Percentiles rank a stretch among this genome's conserved stretches.
phyloP scores from a whole-genome alignment of 176 grass and related monocot genomes.

The Typha latifolia region DNA sequence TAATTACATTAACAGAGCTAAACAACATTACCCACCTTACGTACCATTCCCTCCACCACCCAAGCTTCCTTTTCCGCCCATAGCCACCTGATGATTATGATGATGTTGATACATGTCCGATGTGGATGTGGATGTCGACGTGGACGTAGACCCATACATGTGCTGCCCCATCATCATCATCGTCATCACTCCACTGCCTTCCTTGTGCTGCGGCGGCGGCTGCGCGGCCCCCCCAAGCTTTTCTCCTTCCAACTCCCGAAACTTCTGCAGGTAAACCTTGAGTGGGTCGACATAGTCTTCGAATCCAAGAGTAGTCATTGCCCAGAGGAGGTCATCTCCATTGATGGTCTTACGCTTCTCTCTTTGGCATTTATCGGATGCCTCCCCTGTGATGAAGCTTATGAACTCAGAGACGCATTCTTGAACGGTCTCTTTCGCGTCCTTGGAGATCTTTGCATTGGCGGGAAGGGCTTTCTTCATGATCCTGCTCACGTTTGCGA shows the following conservation, averaged over 20 bases:
- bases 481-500: constrained; percentile 94
- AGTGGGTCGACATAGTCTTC: constrained; percentile 94
- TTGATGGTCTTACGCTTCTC: constrained; percentile 99
- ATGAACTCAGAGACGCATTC: constrained; percentile 99
- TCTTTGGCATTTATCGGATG: constrained; percentile 95
- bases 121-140: constrained; percentile 10
- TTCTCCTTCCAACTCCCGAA: constrained; percentile 93
- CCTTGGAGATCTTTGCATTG: constrained; percentile 95
- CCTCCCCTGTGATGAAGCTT: constrained; percentile 93
- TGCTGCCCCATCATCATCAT: constrained; percentile 65
- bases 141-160: constrained; percentile 41
- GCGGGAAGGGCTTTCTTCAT: constrained; percentile 95
- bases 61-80: constrained; percentile 27
- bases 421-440: constrained; percentile 98
- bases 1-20: too few relatives aligned
- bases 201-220: neutral
- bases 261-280: constrained; percentile 89
- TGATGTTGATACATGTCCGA: constrained; percentile 25
- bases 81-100: constrained; percentile 49
- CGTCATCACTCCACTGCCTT: constrained; percentile 34
- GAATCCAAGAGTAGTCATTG: constrained; percentile 92
- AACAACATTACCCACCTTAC: constrained; percentile 23
- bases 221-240: constrained; percentile 12
- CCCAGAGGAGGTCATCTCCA: constrained; percentile 95
- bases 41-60: constrained; percentile 33